Percentiles rank a stretch among this genome's conserved stretches.
phyloP scores from a whole-genome alignment of 108 stramenopile species.

The Poteriospumella lacustris region DNA sequence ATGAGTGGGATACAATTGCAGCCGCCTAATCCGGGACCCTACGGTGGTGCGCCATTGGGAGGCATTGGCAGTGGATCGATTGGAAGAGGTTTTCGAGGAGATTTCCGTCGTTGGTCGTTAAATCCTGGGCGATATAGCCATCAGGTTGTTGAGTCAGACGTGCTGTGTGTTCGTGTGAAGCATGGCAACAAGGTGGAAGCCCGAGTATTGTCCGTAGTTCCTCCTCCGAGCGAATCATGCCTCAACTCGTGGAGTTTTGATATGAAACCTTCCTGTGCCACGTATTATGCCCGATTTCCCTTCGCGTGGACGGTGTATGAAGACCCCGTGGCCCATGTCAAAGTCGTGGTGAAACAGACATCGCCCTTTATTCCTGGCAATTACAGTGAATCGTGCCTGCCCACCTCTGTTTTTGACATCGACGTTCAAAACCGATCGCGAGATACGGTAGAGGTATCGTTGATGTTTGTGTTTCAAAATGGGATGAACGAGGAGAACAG shows the following conservation, averaged over 20 bases:
- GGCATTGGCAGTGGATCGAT: constrained; percentile 43
- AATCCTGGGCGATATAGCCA: constrained; percentile 41
- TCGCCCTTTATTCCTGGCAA: constrained; percentile 39
- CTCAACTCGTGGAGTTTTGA: constrained; percentile 10
- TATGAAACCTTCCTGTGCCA: neutral
- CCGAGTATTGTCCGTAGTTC: neutral
- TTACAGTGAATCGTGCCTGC: constrained; percentile 40
- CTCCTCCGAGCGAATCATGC: neutral
- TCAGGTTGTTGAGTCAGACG: constrained; percentile 1
- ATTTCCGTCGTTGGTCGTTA: constrained; percentile 44
- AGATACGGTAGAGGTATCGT: constrained; percentile 22
- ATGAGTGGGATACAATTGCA: constrained; percentile 31
- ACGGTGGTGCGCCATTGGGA: constrained; percentile 43
- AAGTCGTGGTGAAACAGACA: constrained; percentile 16
- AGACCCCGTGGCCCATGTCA: constrained; percentile 28
- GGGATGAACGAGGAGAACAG: constrained; percentile 22
- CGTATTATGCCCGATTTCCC: constrained; percentile 40
- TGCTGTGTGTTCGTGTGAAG: constrained; percentile 30
- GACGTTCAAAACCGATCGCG: constrained; percentile 18
- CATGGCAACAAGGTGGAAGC: neutral
- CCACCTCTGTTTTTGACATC: constrained; percentile 33
- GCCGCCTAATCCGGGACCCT: constrained; percentile 40
- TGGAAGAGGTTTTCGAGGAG: constrained; percentile 42
- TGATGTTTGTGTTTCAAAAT: constrained; percentile 44
- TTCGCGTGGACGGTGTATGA: constrained; percentile 38